A percentile compares a stretch with the other conserved stretches of the same genome.
phyloP scores from a whole-genome alignment of 1,284 basidiomycete genomes.

The Ustilago esculenta region DNA sequence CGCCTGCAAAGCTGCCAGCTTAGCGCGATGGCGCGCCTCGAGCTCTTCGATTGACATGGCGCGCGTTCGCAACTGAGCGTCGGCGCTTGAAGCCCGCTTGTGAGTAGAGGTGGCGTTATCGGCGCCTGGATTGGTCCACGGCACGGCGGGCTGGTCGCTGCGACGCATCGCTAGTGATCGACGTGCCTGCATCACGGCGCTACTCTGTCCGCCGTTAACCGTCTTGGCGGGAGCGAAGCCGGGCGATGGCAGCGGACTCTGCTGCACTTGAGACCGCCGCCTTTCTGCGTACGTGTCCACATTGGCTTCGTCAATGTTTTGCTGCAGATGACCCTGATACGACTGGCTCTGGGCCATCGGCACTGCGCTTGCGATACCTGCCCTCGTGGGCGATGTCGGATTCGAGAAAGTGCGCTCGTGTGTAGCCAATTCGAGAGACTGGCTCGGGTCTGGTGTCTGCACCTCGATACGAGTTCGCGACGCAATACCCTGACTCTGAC shows the following conservation, averaged over 20 bases:
- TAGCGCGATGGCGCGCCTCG: constrained; percentile 43
- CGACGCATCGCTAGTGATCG: constrained; percentile 36
- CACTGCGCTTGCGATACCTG: not conserved
- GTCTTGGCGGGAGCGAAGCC: constrained; percentile 6
- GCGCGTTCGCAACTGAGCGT: constrained; percentile 7
- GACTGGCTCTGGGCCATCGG: constrained; percentile 27
- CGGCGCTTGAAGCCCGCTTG: constrained; percentile 13
- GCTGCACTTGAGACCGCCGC: constrained; percentile 4
- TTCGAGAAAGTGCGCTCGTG: constrained; percentile 29
- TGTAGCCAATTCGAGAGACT: not conserved
- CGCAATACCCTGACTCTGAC: constrained; percentile 9
- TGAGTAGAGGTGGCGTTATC: constrained; percentile 6
- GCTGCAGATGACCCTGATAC: constrained; percentile 22
- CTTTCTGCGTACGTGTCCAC: constrained; percentile 3
- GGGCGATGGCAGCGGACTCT: constrained; percentile 7
- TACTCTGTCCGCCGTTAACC: constrained; percentile 24
- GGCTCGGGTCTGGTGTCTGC: not conserved
- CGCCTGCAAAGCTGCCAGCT: constrained; percentile 46
- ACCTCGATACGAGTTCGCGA: not conserved
- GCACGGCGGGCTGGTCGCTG: constrained; percentile 20
- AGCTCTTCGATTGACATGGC: constrained; percentile 52
- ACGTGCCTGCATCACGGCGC: constrained; percentile 31
- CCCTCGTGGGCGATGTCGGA: constrained; percentile 1
- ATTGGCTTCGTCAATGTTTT: not conserved
- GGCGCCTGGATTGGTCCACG: constrained; percentile 41